phyloP scores from a whole-genome alignment of 2,329 filamentous ascomycete species.

The Coniosporium tulheliwenetii region DNA sequence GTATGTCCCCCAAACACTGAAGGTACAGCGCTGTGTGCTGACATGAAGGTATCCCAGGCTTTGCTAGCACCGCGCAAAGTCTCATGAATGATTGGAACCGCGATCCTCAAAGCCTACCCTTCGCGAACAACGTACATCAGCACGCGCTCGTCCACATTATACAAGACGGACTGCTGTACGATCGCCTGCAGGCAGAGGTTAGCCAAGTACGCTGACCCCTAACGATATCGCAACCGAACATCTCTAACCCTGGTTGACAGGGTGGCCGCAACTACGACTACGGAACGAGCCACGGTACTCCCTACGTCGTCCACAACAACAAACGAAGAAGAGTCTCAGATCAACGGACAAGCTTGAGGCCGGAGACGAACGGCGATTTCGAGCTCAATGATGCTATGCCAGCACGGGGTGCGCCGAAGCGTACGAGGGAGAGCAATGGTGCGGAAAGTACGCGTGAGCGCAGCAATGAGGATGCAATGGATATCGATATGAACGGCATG shows the following conservation, averaged over 20 bases:
- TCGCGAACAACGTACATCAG: constrained; percentile 41
- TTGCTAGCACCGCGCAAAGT: constrained; percentile 30
- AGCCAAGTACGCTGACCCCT: constrained; percentile 11
- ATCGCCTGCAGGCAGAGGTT: constrained; percentile 23
- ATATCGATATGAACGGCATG: constrained; percentile 21
- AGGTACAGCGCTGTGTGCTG: not conserved
- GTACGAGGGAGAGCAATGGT: constrained; percentile 15
- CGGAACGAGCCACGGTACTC: too few species aligned
- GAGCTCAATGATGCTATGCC: too few species aligned
- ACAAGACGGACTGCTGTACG: constrained; percentile 43
- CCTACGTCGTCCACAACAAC: too few species aligned
- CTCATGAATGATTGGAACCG: constrained; percentile 47
- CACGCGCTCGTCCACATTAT: constrained; percentile 45
- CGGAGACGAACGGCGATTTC: too few species aligned
- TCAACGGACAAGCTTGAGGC: too few species aligned
- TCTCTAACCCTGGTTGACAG: too few species aligned
- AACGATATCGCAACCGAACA: too few species aligned
- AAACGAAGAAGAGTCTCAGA: too few species aligned
- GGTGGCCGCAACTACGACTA: too few species aligned
- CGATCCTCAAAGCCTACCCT: constrained; percentile 44
- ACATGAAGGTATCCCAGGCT: constrained; percentile 17
- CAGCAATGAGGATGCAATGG: constrained; percentile 28
- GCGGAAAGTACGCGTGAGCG: constrained; percentile 19
- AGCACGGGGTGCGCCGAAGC: constrained; percentile 3
- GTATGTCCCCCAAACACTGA: not conserved